Evolutionary conservation across 2,329 filamentous ascomycete species (phyloP).

Genomic region (Malbranchea cinnamomea): DNA sequence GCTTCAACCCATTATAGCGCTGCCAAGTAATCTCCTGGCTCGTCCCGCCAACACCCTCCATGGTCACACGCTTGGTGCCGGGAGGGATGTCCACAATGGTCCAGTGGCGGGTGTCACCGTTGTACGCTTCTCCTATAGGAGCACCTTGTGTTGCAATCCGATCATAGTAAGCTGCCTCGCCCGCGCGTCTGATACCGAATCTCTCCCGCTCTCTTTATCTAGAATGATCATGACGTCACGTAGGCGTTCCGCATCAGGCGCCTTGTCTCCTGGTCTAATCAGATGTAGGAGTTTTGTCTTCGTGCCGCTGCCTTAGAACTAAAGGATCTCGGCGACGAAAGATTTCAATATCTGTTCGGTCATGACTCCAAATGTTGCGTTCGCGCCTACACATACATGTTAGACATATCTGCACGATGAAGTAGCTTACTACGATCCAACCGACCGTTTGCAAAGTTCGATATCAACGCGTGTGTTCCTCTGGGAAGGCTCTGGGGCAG

Average conservation of each 20-base stretch:
- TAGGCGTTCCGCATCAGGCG: slow-evolving; percentile 15
- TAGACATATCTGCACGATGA: no score
- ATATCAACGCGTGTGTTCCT: no score
- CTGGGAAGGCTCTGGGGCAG: slow-evolving; percentile 14
- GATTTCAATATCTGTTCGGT: no score
- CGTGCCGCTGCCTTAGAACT: slow-evolving; percentile 6
- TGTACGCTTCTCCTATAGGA: slow-evolving; percentile 56
- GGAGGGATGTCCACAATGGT: slow-evolving; percentile 71
- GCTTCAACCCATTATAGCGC: slow-evolving; percentile 65
- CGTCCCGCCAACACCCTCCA: slow-evolving; percentile 66
- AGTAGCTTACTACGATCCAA: no score
- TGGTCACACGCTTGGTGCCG: slow-evolving; percentile 64
- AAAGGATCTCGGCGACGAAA: slow-evolving; percentile 3
- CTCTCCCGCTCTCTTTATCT: slow-evolving; percentile 8
- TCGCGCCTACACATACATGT: no score
- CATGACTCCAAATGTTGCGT: no score
- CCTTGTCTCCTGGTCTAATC: no score
- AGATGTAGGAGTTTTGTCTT: slow-evolving; percentile 10
- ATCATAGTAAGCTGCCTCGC: slow-evolving; percentile 46
- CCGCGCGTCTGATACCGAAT: slow-evolving; percentile 17
- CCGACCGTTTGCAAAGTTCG: no score
- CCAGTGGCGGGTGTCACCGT: slow-evolving; percentile 64
- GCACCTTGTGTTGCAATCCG: slow-evolving; percentile 55
- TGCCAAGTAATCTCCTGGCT: slow-evolving; percentile 64
- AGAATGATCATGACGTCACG: slow-evolving; percentile 13